phyloP scores from a whole-genome alignment of 2,329 filamentous ascomycete species.

The Colletotrichum gloeosporioides region DNA sequence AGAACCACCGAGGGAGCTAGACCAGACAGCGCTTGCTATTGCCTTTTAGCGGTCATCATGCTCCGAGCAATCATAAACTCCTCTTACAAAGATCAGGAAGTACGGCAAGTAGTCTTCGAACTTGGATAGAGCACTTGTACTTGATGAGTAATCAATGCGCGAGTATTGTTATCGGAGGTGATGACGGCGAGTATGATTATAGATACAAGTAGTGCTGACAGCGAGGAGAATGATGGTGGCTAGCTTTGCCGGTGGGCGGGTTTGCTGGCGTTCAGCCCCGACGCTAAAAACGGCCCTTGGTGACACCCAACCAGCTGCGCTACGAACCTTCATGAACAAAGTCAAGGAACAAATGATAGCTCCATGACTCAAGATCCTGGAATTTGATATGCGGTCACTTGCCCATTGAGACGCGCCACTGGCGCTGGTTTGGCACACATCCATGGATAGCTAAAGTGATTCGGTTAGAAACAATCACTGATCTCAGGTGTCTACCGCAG shows the following conservation, averaged over 20 bases:
- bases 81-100: slow-evolving; percentile 32
- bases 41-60: not conserved
- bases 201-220: too few relatives aligned
- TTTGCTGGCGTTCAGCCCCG: too few relatives aligned
- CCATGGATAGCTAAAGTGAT: not conserved
- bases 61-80: slow-evolving; percentile 4
- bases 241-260: too few relatives aligned
- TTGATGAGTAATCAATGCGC: too few relatives aligned
- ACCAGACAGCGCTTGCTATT: not conserved
- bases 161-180: too few relatives aligned
- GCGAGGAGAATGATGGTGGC: too few relatives aligned
- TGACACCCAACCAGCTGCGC: not conserved
- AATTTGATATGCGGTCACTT: not conserved
- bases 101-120: slow-evolving; percentile 31
- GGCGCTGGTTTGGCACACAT: not conserved
- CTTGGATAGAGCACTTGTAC: too few relatives aligned
- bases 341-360: not conserved
- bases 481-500: not conserved
- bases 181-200: too few relatives aligned
- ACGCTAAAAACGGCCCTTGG: not conserved
- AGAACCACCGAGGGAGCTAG: slow-evolving; percentile 24
- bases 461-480: not conserved
- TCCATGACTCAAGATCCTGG: not conserved
- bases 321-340: not conserved
- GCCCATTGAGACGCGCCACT: not conserved